Conservation (phyloP, 1,284 basidiomycete species). For the Puccinia polysora region DNA sequence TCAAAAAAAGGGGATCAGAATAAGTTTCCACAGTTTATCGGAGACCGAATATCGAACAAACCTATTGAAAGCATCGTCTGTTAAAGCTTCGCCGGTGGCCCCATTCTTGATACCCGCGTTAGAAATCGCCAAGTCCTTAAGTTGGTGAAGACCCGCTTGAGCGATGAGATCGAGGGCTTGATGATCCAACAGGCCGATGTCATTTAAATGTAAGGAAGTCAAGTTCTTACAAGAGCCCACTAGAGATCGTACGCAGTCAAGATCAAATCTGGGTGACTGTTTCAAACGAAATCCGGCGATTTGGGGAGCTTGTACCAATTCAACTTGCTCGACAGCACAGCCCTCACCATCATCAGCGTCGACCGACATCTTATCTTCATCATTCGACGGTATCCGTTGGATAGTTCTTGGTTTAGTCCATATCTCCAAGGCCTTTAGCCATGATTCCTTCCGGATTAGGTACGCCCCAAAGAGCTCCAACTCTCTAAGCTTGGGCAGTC, state of each 20-base stretch:
- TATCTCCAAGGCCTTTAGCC: background rate
- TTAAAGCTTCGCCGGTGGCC: constrained; percentile 27
- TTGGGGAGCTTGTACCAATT: constrained; percentile 3
- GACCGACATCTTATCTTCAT: background rate
- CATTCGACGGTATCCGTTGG: constrained; percentile 44
- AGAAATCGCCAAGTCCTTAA: constrained; percentile 25
- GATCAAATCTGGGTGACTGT: constrained; percentile 75
- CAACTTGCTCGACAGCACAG: background rate
- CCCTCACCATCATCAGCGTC: constrained; percentile 10
- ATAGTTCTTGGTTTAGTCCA: constrained; percentile 21
- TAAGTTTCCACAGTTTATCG: no score
- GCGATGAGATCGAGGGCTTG: constrained; percentile 62
- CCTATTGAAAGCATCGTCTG: constrained; percentile 21
- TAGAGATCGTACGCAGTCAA: constrained; percentile 65
- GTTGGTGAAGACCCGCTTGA: constrained; percentile 8
- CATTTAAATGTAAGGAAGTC: constrained; percentile 68
- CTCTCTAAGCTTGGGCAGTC: constrained; percentile 64
- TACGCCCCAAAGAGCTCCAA: constrained; percentile 85
- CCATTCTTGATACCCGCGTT: constrained; percentile 41
- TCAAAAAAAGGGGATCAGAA: background rate
- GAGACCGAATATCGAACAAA: constrained; percentile 10
- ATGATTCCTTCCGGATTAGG: constrained; percentile 59
- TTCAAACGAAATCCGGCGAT: constrained; percentile 44
- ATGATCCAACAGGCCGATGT: constrained; percentile 70
- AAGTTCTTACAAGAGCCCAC: constrained; percentile 64